Evolutionary conservation across 2,329 filamentous ascomycete genomes (phyloP).

Genomic region (Cercospora nicotianae): DNA sequence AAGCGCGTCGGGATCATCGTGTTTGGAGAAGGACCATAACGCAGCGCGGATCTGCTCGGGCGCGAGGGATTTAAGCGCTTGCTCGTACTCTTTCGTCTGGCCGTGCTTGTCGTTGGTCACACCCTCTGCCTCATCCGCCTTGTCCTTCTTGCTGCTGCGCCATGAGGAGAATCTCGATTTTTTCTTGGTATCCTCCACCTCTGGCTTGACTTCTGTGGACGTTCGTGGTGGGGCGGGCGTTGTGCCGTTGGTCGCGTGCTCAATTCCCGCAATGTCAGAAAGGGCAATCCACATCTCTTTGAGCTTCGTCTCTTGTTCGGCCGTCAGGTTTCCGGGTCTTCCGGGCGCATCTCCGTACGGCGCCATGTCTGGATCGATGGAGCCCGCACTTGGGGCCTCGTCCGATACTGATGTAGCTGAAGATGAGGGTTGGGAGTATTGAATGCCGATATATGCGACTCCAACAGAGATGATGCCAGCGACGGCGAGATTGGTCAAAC

Average conservation of each 20-base stretch:
- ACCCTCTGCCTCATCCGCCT: constrained; percentile 52
- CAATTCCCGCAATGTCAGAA: constrained; percentile 72
- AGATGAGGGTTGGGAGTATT: constrained; percentile 18
- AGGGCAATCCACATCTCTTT: constrained; percentile 80
- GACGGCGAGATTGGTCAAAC: constrained; percentile 28
- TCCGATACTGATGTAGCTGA: neutral
- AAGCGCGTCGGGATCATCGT: constrained; percentile 87
- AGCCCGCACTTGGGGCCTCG: constrained; percentile 22
- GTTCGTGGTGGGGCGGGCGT: constrained; percentile 18
- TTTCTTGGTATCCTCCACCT: constrained; percentile 52
- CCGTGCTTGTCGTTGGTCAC: constrained; percentile 84
- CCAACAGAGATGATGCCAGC: constrained; percentile 28
- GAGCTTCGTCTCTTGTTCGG: constrained; percentile 84
- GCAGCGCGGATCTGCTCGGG: constrained; percentile 77
- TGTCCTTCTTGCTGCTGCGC: constrained; percentile 67
- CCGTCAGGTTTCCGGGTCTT: constrained; percentile 81
- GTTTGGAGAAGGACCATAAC: constrained; percentile 93
- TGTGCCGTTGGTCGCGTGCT: constrained; percentile 32
- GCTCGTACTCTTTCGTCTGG: constrained; percentile 80
- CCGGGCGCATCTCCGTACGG: constrained; percentile 56
- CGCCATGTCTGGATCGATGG: constrained; percentile 30
- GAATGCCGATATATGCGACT: constrained; percentile 28
- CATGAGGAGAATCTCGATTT: constrained; percentile 73
- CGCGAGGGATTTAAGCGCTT: constrained; percentile 72
- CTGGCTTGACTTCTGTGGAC: constrained; percentile 27